These are phyloP conservation scores for Aspergillus fumigatiaffinis DNA, from an alignment of 2,329 filamentous ascomycete genomes.

Conservation along the genomic window DNA sequence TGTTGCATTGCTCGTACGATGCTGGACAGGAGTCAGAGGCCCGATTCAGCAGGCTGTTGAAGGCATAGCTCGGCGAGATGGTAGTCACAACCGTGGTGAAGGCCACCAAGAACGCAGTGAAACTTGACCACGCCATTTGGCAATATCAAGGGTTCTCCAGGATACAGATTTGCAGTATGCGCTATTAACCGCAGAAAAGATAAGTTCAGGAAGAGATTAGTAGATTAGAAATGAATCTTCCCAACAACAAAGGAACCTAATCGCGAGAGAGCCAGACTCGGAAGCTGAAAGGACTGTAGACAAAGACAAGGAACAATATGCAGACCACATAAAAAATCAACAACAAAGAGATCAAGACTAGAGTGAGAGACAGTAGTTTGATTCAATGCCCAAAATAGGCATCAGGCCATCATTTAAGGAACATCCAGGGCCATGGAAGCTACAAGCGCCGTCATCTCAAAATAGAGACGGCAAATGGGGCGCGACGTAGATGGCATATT, in stretches of 20 bases:
- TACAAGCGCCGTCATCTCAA: conserved; percentile 30
- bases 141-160: neutral
- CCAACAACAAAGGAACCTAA: neutral
- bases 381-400: conserved; percentile 13
- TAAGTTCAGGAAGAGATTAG: conserved; percentile 1
- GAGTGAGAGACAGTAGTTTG: conserved; percentile 1
- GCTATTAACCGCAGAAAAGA: neutral
- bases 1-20: conserved; percentile 34
- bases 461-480: conserved; percentile 22
- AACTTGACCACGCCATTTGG: conserved; percentile 15
- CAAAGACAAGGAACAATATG: conserved; percentile 3
- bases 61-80: conserved; percentile 18
- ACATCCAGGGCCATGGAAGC: conserved; percentile 11
- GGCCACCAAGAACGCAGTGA: conserved; percentile 15
- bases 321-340: neutral
- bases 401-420: conserved; percentile 15
- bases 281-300: neutral
- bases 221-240: neutral
- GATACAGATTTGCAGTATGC: conserved; percentile 2
- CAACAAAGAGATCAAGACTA: neutral
- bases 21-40: conserved; percentile 27
- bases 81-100: conserved; percentile 19
- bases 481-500: conserved; percentile 22
- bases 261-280: neutral
- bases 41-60: conserved; percentile 17